A percentile compares a stretch with the other conserved stretches of the same genome.
phyloP scores from a whole-genome alignment of 2,329 filamentous ascomycete species.

The Grosmannia clavigera region DNA sequence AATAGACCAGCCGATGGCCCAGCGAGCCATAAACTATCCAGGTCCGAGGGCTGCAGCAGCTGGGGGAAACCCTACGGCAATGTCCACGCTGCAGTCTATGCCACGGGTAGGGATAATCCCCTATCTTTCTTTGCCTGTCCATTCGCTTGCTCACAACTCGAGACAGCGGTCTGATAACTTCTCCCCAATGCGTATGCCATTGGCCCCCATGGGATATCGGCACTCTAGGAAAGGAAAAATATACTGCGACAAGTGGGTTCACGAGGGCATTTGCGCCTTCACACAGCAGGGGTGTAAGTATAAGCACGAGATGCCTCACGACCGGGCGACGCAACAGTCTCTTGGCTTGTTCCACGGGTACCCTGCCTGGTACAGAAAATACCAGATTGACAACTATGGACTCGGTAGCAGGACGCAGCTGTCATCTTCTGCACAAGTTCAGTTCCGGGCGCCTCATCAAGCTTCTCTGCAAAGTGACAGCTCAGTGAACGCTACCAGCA shows the following conservation, averaged over 20 bases:
- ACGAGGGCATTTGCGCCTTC: slow-evolving; percentile 74
- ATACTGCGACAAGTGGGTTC: slow-evolving; percentile 85
- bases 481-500: no score
- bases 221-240: slow-evolving; percentile 39
- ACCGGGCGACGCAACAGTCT: slow-evolving; percentile 49
- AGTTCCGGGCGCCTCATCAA: not conserved
- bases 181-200: not conserved
- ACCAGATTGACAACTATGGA: slow-evolving; percentile 26
- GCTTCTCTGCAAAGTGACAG: not conserved
- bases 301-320: slow-evolving; percentile 79
- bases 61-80: not conserved
- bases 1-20: not conserved
- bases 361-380: slow-evolving; percentile 48
- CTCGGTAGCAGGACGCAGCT: not conserved
- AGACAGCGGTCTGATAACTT: not conserved
- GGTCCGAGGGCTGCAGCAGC: not conserved
- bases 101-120: not conserved
- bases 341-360: slow-evolving; percentile 59
- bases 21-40: not conserved
- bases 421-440: not conserved
- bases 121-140: not conserved
- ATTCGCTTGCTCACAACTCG: not conserved
- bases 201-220: not conserved
- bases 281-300: slow-evolving; percentile 76
- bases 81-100: not conserved